phyloP scores from a whole-genome alignment of 1,284 basidiomycete species.

The Volvariella volvacea region DNA sequence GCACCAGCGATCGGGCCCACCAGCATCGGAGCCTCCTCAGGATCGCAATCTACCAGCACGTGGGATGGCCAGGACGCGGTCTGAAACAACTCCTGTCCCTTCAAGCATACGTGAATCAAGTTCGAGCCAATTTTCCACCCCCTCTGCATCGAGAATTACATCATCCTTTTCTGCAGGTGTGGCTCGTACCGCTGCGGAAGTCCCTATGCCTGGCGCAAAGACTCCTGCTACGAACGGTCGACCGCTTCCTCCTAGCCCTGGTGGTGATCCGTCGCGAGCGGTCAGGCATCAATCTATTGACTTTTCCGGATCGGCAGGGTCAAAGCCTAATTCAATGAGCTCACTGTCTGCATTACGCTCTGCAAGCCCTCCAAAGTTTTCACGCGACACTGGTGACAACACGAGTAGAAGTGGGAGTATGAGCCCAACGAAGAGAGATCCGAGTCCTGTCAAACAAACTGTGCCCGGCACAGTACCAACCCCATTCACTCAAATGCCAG shows the following conservation, averaged over 20 bases:
- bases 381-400: background rate
- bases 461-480: background rate
- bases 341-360: background rate
- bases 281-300: background rate
- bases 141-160: background rate
- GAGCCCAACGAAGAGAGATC: background rate
- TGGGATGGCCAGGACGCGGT: background rate
- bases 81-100: background rate
- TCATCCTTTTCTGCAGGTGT: background rate
- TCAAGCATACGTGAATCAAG: background rate
- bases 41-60: constrained; percentile 1
- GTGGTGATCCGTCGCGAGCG: background rate
- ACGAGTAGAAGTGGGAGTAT: background rate
- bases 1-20: too few species aligned
- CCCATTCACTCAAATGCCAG: background rate
- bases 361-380: background rate
- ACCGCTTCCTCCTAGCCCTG: background rate
- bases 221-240: background rate
- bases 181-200: background rate
- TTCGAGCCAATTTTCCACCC: background rate
- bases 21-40: background rate
- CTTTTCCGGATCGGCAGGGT: background rate
- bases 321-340: background rate
- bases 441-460: background rate
- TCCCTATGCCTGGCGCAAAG: background rate